Evolutionary conservation across 2,329 filamentous ascomycete genomes (phyloP), one percentile per base, ranked within the genome.

Genomic region (Hypocrella siamensis): DNA sequence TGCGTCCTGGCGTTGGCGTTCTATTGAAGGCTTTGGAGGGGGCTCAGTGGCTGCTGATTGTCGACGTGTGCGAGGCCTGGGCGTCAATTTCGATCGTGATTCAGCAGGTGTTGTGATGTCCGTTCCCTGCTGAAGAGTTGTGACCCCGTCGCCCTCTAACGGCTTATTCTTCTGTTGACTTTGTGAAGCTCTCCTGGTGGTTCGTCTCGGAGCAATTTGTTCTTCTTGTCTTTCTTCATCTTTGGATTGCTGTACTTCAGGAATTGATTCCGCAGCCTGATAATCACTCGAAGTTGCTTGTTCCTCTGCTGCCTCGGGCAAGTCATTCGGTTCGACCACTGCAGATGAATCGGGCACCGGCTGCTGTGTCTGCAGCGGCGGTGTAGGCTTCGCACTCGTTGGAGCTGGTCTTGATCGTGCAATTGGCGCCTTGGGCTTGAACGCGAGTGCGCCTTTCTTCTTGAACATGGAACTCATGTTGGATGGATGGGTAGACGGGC

Each of bases 381-480:
- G 25, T 24, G 31, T 26, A 17, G 35, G 28, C 24, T 31, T 37
- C 17, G 33, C 22, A 12, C 26, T 34, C 19, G 36, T 14, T 14
- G 26, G 30, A 6, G 42, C 32, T 24, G 36, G 28, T 27, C 33
- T 32, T 11, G 35, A 28, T 46, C 75, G 69, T 40, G 63, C 60
- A 21, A 56, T 51, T 19, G 69, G 70, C 40, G 70, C 69, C 57
- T 79, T 83, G 28, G 78, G 78, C 50, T 79, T 79, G 58, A 84
- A 82, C 57, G 63, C 63, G 35, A 64, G 57, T 42, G 64, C 63
- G 46, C 61, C 64, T 43, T 65, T 61, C 55, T 81, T 79, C 57
- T 80, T 80, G 53, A 77, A 65, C 57, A 78, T 77, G 37, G 64
- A 68, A 56, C 67, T 73, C 62, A 79, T 77, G 43, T 56, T 63